Conservation (phyloP, 106 monocot species). For the Acanthochlamys bracteata region DNA sequence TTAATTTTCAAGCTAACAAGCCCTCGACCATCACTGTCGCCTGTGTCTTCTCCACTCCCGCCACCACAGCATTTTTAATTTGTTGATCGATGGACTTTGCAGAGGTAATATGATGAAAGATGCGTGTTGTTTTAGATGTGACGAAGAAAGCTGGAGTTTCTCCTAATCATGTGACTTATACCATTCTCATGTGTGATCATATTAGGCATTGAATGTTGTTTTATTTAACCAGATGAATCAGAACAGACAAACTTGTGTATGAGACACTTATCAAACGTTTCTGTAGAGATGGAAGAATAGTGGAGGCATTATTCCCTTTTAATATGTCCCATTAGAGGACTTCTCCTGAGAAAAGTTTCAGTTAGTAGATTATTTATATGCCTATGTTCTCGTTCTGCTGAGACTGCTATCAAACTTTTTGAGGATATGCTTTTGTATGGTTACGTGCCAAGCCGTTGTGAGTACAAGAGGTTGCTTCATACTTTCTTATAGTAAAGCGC, state of each 20-base stretch:
- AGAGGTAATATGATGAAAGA: constrained; percentile 25
- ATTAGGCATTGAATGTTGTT: constrained; percentile 13
- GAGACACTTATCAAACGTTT: constrained; percentile 25
- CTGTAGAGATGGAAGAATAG: constrained; percentile 15
- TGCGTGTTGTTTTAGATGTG: constrained; percentile 21
- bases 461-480: constrained; percentile 20
- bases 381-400: constrained; percentile 11
- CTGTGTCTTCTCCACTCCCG: constrained; percentile 1
- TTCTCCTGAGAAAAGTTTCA: constrained; percentile 23
- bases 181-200: constrained; percentile 25
- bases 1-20: background rate
- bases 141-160: constrained; percentile 22
- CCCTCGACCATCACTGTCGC: background rate
- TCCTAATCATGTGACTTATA: constrained; percentile 36
- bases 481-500: constrained; percentile 11
- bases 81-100: constrained; percentile 35
- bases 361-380: constrained; percentile 18
- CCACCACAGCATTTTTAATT: constrained; percentile 24
- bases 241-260: constrained; percentile 17
- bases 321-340: constrained; percentile 29
- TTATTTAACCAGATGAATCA: constrained; percentile 35
- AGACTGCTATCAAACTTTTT: constrained; percentile 19
- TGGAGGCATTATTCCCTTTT: constrained; percentile 28
- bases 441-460: constrained; percentile 14
- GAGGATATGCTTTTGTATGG: constrained; percentile 34